Evolutionary conservation across 1,284 basidiomycete genomes (phyloP).

Genomic region (Puccinia hordei): DNA sequence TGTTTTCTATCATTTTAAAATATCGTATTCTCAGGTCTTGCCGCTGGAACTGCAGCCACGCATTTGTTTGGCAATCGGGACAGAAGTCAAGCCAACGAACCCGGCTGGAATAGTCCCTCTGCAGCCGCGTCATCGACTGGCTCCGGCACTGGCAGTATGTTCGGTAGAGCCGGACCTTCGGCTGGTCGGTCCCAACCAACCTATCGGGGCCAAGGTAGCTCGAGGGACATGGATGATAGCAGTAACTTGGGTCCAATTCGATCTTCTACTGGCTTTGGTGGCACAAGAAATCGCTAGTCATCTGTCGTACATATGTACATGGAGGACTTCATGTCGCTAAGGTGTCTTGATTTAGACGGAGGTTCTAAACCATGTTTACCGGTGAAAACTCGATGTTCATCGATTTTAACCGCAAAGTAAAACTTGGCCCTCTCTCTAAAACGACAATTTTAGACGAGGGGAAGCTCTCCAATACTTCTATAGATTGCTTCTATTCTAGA

Average conservation of each 20-base stretch:
- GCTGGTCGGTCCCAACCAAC: slow-evolving; percentile 3
- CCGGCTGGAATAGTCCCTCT: slow-evolving; percentile 21
- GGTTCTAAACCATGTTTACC: too few relatives aligned
- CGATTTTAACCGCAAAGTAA: too few relatives aligned
- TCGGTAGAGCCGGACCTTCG: slow-evolving; percentile 9
- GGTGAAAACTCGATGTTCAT: too few relatives aligned
- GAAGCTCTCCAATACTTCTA: too few relatives aligned
- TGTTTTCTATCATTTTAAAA: neutral
- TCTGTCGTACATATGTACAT: too few relatives aligned
- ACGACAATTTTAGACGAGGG: too few relatives aligned
- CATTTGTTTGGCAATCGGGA: slow-evolving; percentile 30
- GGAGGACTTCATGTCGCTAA: too few relatives aligned
- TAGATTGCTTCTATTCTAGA: too few relatives aligned
- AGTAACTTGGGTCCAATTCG: slow-evolving; percentile 32
- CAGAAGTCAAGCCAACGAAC: neutral
- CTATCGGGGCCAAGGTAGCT: slow-evolving; percentile 45
- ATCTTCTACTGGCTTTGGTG: slow-evolving; percentile 44
- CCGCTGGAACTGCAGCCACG: slow-evolving; percentile 33
- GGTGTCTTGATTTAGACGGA: too few relatives aligned
- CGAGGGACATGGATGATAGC: slow-evolving; percentile 43
- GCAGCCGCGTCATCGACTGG: slow-evolving; percentile 11
- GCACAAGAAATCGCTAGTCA: slow-evolving; percentile 33
- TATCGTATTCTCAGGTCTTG: slow-evolving; percentile 11
- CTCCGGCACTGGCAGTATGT: slow-evolving; percentile 15
- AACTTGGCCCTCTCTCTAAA: too few relatives aligned